Base-by-base conservation (phyloP, 2,329 filamentous ascomycete species). In the Fusarium pininemorale region DNA sequence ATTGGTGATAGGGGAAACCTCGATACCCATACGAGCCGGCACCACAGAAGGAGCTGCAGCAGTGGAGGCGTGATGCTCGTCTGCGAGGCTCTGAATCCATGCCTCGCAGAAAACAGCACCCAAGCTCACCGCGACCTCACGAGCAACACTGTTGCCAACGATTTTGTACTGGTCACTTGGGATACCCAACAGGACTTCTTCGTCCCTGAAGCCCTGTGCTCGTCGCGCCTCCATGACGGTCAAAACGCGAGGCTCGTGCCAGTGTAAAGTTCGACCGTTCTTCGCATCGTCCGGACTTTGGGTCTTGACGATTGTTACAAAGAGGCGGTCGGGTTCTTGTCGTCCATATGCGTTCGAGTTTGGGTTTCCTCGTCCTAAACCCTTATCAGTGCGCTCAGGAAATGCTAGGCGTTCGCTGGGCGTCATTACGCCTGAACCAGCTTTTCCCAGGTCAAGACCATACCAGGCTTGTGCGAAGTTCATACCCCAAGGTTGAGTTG, bases 121-220 rank as follows among this genome's bases (percentile, higher is more conserved):
- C 3, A 95, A 79, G 0, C 90, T 89, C 24, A 94, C 81, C 0
- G 93, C 89, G 3, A 94, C 88, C 30, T 90, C 88, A 14, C 93
- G 84, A 6, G 93, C 89, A 0, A 97, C 94, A 35, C 91, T 93
- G 80, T 97, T 97, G 0, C 94, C 94, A 0, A 95, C 85, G 26
- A 94, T 89, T 62, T 86, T 88, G 83, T 89, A 91, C 77, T 94
- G 91, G 4, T 90, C 83, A 0, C 42, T 15, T 0, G 86, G 80
- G 0, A 61, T 77, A 0, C 93, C 93, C 2, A 95, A 80, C 2
- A 97, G 80, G 0, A 95, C 87, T 65, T 96, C 94, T 11, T 90
- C 73, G 63, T 96, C 92, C 0, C 86, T 89, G 45, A 93, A 90
- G 0, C 92, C 92, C 79, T 96, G 94, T 0, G 90, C 91, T 4